These are phyloP conservation scores for Cordyceps farinosa DNA, from an alignment of 2,329 filamentous ascomycete genomes.

Conservation along the genomic window DNA sequence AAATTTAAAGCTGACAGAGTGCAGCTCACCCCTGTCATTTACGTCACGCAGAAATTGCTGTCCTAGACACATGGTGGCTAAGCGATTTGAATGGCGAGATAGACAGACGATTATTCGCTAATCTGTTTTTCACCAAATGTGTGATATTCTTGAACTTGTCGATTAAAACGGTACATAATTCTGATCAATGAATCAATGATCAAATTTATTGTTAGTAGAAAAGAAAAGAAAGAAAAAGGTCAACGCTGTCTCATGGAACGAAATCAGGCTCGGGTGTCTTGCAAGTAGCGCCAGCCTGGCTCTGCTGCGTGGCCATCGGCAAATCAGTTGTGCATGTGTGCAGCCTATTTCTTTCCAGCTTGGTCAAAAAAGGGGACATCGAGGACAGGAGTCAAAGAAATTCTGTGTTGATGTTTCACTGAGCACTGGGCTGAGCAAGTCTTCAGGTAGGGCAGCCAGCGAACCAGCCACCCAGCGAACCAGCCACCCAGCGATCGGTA, in stretches of 20 bases:
- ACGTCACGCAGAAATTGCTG: too few species aligned
- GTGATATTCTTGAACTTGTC: too few species aligned
- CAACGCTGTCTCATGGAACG: neutral
- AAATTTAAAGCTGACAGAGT: neutral
- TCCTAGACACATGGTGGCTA: too few species aligned
- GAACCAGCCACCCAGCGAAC: neutral
- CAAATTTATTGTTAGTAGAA: too few species aligned
- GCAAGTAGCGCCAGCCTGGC: neutral
- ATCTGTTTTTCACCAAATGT: too few species aligned
- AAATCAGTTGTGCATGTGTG: neutral
- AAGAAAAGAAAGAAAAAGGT: too few species aligned
- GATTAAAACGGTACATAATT: too few species aligned
- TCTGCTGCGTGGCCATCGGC: neutral
- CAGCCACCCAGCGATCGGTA: neutral
- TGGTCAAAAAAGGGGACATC: neutral
- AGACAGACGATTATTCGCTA: too few species aligned
- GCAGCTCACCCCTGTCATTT: neutral
- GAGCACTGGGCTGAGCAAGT: neutral
- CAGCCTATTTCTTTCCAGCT: neutral
- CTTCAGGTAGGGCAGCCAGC: neutral
- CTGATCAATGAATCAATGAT: too few species aligned
- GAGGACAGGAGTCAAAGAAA: neutral
- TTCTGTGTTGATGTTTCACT: neutral
- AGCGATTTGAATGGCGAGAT: too few species aligned
- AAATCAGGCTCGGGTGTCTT: neutral